phyloP scores from a whole-genome alignment of 73 alveolate species.

The Symbiodinium pilosum region DNA sequence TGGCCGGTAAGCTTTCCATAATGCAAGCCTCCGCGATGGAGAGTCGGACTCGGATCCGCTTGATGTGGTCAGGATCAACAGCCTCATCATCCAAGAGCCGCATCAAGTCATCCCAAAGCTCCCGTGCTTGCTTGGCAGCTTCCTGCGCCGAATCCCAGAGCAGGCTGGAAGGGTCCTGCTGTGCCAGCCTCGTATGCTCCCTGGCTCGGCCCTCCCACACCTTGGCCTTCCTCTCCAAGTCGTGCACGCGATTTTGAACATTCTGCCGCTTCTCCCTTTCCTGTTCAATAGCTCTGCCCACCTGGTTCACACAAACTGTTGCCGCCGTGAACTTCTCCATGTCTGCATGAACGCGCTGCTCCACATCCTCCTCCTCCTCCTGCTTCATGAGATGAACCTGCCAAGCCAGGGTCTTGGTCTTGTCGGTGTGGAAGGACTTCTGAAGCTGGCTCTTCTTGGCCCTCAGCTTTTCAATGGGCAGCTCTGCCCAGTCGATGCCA shows the following conservation, averaged over 20 bases:
- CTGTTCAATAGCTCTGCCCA: neutral
- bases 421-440: constrained; percentile 20
- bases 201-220: constrained; percentile 7
- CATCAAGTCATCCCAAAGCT: constrained; percentile 15
- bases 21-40: neutral
- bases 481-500: constrained; percentile 8
- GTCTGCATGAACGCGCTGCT: neutral
- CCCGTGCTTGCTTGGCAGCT: constrained; percentile 17
- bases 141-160: neutral
- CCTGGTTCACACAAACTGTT: neutral
- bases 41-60: neutral
- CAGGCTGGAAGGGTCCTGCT: neutral
- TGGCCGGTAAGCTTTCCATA: neutral
- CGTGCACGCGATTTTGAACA: neutral
- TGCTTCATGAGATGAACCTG: neutral
- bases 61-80: neutral
- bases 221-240: neutral
- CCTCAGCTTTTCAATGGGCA: neutral
- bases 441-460: neutral
- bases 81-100: constrained; percentile 21
- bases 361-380: neutral
- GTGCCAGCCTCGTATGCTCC: neutral
- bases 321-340: constrained; percentile 4
- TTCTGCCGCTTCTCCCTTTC: neutral
- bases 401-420: neutral